Base-by-base conservation (phyloP, 2,329 filamentous ascomycete genomes). In the Phaeosphaeriaceae sp. region DNA sequence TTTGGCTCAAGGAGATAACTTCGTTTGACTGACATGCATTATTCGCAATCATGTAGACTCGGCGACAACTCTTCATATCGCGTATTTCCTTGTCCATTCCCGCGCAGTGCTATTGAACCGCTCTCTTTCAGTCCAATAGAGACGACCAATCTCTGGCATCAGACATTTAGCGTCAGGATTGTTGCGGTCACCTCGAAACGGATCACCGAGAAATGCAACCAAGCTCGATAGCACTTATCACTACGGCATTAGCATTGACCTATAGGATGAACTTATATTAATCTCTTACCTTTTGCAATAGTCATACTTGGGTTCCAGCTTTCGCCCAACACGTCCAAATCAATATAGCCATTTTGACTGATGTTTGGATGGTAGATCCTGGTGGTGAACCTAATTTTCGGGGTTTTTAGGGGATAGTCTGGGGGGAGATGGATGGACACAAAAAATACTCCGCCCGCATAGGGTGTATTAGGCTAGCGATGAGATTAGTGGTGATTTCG, bases 311-410 rank as follows among this genome's bases (percentile, higher is more conserved):
- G 47, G n/a, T n/a, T 25, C 47, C 47, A 49, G 9, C 19, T 25
- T 9, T 22, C 21, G 17, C 47, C 2, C n/a, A 49, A 20, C 9
- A 49, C 10, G 25, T 49, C 24, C 17, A 25, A 49, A 7, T 25
- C 33, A 15, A 49, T 49, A 11, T 6, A 25, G 7, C 47, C 47
- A 20, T 33, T 49, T 6, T 1, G 7, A 33, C 36, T 27, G 47
- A 49, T 49, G n/a, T 49, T 49, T 11, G 47, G 47, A 49, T 49
- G 47, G n/a, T 33, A 49, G 2, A 49, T 21, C n/a, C 24, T 33
- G 1, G 47, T 49, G n/a, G 24, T 25, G 20, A 49, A 49, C 13
- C 7, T 33, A 13, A 49, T n/a, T 9, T 36, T 19, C 15, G 47
- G 47, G 17, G 47, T 25, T 17, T 33, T 31, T 15, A 31, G 9